Conservation (phyloP, 768 basidiomycete genomes). For the Phaeolepiota aurea region DNA sequence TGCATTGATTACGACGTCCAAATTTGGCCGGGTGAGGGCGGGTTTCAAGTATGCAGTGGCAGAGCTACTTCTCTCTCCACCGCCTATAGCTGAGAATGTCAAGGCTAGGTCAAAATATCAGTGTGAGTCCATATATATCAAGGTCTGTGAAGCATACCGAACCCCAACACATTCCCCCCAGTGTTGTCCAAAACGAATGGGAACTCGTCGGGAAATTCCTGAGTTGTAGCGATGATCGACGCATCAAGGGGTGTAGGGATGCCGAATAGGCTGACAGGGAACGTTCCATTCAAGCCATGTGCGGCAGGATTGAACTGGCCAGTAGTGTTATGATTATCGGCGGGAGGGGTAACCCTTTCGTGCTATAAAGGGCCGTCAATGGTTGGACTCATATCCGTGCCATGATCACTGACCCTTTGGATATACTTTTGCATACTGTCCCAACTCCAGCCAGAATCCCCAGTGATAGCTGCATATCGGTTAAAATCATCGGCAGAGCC, state of each 20-base stretch:
- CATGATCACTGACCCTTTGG: conserved; percentile 12
- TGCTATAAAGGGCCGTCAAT: background rate
- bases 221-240: background rate
- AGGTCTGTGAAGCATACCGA: background rate
- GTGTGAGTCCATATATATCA: background rate
- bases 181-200: conserved; percentile 4
- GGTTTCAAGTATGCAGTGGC: conserved; percentile 2
- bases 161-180: conserved; percentile 3
- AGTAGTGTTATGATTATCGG: conserved; percentile 14
- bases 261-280: conserved; percentile 1
- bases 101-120: background rate
- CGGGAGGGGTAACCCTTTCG: background rate
- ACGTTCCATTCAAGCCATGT: conserved; percentile 11
- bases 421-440: conserved; percentile 19
- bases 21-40: background rate
- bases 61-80: conserved; percentile 1
- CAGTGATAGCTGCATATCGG: conserved; percentile 38
- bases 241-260: background rate
- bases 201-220: conserved; percentile 3
- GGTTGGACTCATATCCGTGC: conserved; percentile 2
- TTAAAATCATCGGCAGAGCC: conserved; percentile 42
- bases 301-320: conserved; percentile 17
- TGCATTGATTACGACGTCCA: conserved; percentile 2
- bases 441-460: conserved; percentile 40
- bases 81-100: conserved; percentile 2